These are phyloP conservation scores for Skeletonema marinoi DNA, from an alignment of 108 stramenopile genomes.

Conservation along the genomic window DNA sequence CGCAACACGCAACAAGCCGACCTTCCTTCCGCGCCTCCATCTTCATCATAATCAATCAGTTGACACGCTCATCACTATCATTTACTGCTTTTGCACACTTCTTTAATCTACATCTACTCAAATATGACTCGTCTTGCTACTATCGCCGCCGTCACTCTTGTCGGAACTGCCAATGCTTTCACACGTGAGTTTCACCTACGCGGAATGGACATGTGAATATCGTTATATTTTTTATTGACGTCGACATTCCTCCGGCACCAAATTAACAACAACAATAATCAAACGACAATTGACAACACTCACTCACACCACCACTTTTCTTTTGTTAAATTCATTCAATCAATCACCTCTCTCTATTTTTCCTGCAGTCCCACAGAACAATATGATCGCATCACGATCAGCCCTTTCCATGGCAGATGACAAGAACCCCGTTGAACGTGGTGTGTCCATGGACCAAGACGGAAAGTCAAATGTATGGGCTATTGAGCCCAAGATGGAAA, in stretches of 20 bases:
- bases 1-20: neutral
- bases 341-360: neutral
- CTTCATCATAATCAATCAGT: neutral
- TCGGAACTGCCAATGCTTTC: slow-evolving; percentile 42
- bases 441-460: slow-evolving; percentile 89
- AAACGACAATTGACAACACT: neutral
- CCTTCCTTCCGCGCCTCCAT: neutral
- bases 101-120: neutral
- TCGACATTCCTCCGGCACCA: neutral
- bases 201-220: neutral
- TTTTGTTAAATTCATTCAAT: neutral
- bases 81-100: neutral
- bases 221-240: neutral
- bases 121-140: slow-evolving; percentile 33
- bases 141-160: slow-evolving; percentile 30
- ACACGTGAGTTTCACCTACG: slow-evolving; percentile 21
- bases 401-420: slow-evolving; percentile 20
- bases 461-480: slow-evolving; percentile 98
- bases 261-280: neutral
- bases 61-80: neutral
- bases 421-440: slow-evolving; percentile 61
- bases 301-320: neutral
- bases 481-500: slow-evolving; percentile 96
- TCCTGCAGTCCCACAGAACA: slow-evolving; percentile 12
- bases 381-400: slow-evolving; percentile 1